Evolutionary conservation across 2,329 filamentous ascomycete species (phyloP).

Genomic region (Verticillium longisporum): DNA sequence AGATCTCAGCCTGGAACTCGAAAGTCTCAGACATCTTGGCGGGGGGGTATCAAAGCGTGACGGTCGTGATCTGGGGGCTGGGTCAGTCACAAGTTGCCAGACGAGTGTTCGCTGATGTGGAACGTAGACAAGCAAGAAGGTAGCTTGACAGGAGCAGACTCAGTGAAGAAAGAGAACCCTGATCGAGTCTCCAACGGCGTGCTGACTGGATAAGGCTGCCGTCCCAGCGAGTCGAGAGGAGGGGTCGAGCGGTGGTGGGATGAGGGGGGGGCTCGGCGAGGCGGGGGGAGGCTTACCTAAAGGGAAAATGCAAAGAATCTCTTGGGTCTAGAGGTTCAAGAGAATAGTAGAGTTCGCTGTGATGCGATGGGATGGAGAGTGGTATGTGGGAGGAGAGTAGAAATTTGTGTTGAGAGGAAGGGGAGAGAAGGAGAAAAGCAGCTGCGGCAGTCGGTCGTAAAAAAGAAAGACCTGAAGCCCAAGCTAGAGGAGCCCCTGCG

Average conservation of each 20-base stretch:
- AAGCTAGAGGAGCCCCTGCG: conserved; percentile 8
- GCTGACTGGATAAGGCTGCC: not conserved
- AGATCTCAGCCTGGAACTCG: conserved; percentile 99
- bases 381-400: conserved; percentile 13
- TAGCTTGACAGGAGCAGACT: not conserved
- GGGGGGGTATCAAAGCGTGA: conserved; percentile 3
- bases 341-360: conserved; percentile 15
- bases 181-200: too few relatives aligned
- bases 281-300: not conserved
- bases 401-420: conserved; percentile 6
- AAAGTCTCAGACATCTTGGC: conserved; percentile 91
- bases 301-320: conserved; percentile 1
- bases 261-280: not conserved
- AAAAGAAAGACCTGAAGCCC: conserved; percentile 21
- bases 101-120: not conserved
- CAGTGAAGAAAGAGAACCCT: not conserved
- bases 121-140: not conserved
- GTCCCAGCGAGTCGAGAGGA: not conserved
- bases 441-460: conserved; percentile 17
- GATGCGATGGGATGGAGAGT: conserved; percentile 13
- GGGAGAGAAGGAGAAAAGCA: conserved; percentile 13
- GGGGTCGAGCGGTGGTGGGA: not conserved
- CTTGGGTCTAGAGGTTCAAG: conserved; percentile 1
- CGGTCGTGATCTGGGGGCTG: conserved; percentile 1
- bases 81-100: not conserved